Percentiles rank a stretch among this genome's conserved stretches.
Conservation (phyloP, 2,329 filamentous ascomycete genomes). For the Penicillium sp. region DNA sequence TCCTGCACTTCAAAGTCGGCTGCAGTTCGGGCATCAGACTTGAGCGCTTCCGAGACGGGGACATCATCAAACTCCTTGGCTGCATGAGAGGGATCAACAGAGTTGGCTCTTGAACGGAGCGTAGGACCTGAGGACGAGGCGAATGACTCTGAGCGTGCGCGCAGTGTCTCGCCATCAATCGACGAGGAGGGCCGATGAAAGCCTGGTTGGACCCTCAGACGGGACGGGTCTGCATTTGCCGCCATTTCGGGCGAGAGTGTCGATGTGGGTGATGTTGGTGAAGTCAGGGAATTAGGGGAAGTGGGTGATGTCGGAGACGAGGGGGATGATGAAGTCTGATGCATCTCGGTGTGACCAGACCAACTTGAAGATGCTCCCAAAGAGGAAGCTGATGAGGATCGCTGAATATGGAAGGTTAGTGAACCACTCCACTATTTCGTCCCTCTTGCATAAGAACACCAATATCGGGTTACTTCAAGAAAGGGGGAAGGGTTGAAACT, state of each 20-base stretch:
- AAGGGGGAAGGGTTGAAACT: not conserved
- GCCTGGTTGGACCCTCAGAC: slow-evolving; percentile 22
- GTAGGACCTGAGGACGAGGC: slow-evolving; percentile 32
- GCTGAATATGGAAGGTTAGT: slow-evolving; percentile 9
- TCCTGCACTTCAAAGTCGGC: slow-evolving; percentile 67
- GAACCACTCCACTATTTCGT: too few species aligned
- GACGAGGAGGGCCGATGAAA: slow-evolving; percentile 30
- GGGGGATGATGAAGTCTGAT: slow-evolving; percentile 16
- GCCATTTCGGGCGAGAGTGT: slow-evolving; percentile 22
- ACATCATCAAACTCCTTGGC: slow-evolving; percentile 34
- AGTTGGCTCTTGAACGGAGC: slow-evolving; percentile 30
- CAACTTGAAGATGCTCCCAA: slow-evolving; percentile 14
- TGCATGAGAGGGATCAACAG: slow-evolving; percentile 17
- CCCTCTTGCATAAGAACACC: too few species aligned
- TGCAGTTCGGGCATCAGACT: slow-evolving; percentile 69
- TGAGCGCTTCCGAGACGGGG: slow-evolving; percentile 54
- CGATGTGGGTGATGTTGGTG: slow-evolving; percentile 10
- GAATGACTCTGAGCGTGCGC: slow-evolving; percentile 39
- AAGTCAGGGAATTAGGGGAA: slow-evolving; percentile 11
- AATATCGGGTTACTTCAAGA: too few species aligned
- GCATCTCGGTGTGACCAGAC: slow-evolving; percentile 15
- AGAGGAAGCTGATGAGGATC: slow-evolving; percentile 16
- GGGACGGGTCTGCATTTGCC: slow-evolving; percentile 17
- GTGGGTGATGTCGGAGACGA: slow-evolving; percentile 9
- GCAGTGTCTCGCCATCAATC: slow-evolving; percentile 41